These are phyloP conservation scores for Choiromyces venosus DNA, from an alignment of 495 filamentous ascomycete genomes.

Conservation along the genomic window DNA sequence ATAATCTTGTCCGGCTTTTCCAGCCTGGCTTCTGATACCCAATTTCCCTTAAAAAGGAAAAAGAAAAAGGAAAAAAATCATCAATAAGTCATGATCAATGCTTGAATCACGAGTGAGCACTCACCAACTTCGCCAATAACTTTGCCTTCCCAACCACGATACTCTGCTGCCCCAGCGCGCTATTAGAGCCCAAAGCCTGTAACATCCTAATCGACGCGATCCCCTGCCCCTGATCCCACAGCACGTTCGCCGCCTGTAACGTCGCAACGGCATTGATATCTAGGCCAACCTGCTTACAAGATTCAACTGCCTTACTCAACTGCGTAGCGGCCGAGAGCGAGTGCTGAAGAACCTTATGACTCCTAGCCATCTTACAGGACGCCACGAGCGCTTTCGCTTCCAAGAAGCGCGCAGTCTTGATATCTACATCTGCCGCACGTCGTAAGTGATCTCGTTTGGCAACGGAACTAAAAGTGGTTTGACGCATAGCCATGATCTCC, in stretches of 20 bases:
- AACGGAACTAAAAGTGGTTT: conserved; percentile 75
- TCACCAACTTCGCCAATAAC: conserved; percentile 76
- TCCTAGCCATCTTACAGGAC: conserved; percentile 67
- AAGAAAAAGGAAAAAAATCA: conserved; percentile 3
- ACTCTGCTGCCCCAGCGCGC: conserved; percentile 62
- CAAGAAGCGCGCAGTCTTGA: conserved; percentile 59
- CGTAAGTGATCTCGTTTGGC: conserved; percentile 61
- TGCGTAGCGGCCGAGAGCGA: conserved; percentile 77
- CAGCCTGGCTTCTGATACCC: conserved; percentile 83
- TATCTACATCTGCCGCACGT: conserved; percentile 51
- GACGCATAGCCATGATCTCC: conserved; percentile 72
- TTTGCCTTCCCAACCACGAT: conserved; percentile 70
- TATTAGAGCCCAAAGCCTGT: conserved; percentile 59
- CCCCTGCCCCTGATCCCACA: conserved; percentile 94
- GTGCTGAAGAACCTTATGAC: conserved; percentile 75
- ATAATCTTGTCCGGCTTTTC: conserved; percentile 90
- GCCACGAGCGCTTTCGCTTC: conserved; percentile 69
- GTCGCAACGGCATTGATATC: conserved; percentile 66
- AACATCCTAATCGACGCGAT: conserved; percentile 86
- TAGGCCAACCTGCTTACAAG: conserved; percentile 63
- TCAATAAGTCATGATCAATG: not conserved
- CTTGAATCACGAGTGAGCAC: conserved; percentile 23
- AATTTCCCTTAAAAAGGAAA: conserved; percentile 62
- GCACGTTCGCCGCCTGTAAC: conserved; percentile 75
- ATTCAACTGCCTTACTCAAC: conserved; percentile 63